Conservation (phyloP, 805 yeast genomes). For the Komagataella kurtzmanii region DNA sequence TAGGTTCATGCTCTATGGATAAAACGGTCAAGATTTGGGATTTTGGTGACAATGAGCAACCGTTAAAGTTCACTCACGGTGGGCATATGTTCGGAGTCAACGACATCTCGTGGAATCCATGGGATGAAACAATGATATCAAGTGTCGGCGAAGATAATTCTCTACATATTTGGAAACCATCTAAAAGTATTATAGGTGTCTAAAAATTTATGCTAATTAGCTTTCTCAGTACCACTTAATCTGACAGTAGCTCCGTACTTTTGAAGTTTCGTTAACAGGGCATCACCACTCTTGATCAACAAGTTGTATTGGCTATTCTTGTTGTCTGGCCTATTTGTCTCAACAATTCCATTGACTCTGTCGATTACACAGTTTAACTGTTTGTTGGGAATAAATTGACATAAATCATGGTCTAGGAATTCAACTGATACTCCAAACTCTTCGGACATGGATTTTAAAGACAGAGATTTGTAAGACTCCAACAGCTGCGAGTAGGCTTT, state of each 20-base stretch:
- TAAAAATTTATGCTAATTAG: constrained; percentile 7
- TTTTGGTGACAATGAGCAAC: constrained; percentile 15
- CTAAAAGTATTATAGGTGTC: constrained; percentile 3
- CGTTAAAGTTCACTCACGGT: constrained; percentile 51
- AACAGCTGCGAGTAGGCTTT: constrained; percentile 89
- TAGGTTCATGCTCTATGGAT: constrained; percentile 61
- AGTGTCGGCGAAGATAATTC: constrained; percentile 80
- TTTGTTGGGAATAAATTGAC: constrained; percentile 86
- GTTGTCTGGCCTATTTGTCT: constrained; percentile 92
- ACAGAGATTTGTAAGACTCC: constrained; percentile 86
- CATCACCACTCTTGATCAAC: constrained; percentile 86
- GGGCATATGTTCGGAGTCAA: constrained; percentile 86
- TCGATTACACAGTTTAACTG: constrained; percentile 93
- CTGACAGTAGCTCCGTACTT: constrained; percentile 97
- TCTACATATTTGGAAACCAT: constrained; percentile 77
- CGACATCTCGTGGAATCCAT: constrained; percentile 73
- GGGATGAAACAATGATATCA: constrained; percentile 55
- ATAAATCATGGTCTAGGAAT: constrained; percentile 75
- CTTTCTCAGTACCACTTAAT: constrained; percentile 81
- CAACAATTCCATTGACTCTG: constrained; percentile 87
- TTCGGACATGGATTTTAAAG: constrained; percentile 85
- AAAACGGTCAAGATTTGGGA: constrained; percentile 54
- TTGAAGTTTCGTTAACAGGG: constrained; percentile 83
- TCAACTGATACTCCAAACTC: constrained; percentile 84
- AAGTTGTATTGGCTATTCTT: constrained; percentile 88